Base-by-base conservation (phyloP, 2,329 filamentous ascomycete genomes). In the Stachybotrys echinatus region DNA sequence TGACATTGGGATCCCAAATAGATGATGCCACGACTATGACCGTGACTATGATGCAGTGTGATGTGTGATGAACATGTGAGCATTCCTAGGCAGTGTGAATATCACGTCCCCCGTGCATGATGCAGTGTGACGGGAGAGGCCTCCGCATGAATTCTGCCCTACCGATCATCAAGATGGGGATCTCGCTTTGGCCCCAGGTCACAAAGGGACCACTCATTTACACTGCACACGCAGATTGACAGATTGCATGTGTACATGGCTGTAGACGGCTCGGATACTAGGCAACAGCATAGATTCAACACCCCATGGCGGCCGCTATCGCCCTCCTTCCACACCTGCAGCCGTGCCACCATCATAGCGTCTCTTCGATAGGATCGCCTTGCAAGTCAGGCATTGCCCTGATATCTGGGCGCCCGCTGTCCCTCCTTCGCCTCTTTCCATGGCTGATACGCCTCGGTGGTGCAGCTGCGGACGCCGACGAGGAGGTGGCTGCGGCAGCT, bases 311-410 rank as follows among this genome's bases (percentile, higher is more conserved):
- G 10, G 10, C 27, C 27, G 3, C 14, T 14, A 14, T 14, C 27
- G 10, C 10, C 27, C 27, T 34, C 14, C 10, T 34, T 14, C 10
- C 27, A 34, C 2, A 34, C 14, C 27, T 34, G 27, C 27, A 34
- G 10, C 27, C 14, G 10, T 34, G 27, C 27, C 10, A 14, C 27
- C 27, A 8, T 34, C 27, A 34, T 5, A n/a, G 38, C 17, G 49
- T 53, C 31, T 59, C 62, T 27, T 68, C 66, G 47, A 69, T 68
- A 42, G 65, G 65, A 50, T 69, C 66, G 18, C 54, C 62, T 14
- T 64, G 53, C 47, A 65, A 59, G 50, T 64, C 55, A 14, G 66
- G 65, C 54, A 68, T 55, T 18, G 61, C 49, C 47, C 66, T 60
- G 49, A 69, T 64, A 48, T 68, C 61, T 18, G 64, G 65, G 45